Evolutionary conservation across 192 early-diverging fungal genomes (phyloP).

Genomic region (Rhizophagus clarus): DNA sequence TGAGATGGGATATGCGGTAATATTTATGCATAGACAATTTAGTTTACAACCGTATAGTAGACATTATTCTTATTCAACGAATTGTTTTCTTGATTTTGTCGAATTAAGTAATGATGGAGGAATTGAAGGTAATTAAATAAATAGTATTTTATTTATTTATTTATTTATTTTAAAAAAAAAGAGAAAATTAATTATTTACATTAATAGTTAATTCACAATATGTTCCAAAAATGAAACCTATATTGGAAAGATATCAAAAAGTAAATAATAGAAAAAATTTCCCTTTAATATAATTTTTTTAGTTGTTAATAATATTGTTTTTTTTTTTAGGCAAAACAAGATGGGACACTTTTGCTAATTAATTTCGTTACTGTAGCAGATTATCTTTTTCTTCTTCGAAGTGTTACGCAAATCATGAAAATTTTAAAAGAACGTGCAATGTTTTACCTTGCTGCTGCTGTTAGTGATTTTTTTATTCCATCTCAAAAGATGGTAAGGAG

Average conservation of each 20-base stretch:
- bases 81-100: slow-evolving; percentile 86
- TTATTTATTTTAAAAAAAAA: too few relatives aligned
- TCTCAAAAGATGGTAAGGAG: slow-evolving; percentile 76
- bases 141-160: too few relatives aligned
- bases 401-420: slow-evolving; percentile 69
- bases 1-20: slow-evolving; percentile 88
- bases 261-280: slow-evolving; percentile 36
- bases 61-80: slow-evolving; percentile 81
- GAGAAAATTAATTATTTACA: not conserved
- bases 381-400: slow-evolving; percentile 88
- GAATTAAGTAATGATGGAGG: slow-evolving; percentile 58
- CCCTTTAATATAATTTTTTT: not conserved
- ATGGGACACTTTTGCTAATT: slow-evolving; percentile 72
- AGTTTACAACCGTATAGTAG: slow-evolving; percentile 89
- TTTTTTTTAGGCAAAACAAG: slow-evolving; percentile 54
- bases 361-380: slow-evolving; percentile 90
- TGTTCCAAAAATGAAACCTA: slow-evolving; percentile 61
- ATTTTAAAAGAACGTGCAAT: slow-evolving; percentile 70
- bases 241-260: slow-evolving; percentile 67
- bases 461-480: slow-evolving; percentile 98
- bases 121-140: slow-evolving; percentile 52
- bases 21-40: slow-evolving; percentile 94
- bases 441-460: slow-evolving; percentile 98
- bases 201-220: slow-evolving; percentile 67
- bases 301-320: not conserved